Conservation (phyloP, 1,284 basidiomycete genomes). For the Dichomitus squalens region DNA sequence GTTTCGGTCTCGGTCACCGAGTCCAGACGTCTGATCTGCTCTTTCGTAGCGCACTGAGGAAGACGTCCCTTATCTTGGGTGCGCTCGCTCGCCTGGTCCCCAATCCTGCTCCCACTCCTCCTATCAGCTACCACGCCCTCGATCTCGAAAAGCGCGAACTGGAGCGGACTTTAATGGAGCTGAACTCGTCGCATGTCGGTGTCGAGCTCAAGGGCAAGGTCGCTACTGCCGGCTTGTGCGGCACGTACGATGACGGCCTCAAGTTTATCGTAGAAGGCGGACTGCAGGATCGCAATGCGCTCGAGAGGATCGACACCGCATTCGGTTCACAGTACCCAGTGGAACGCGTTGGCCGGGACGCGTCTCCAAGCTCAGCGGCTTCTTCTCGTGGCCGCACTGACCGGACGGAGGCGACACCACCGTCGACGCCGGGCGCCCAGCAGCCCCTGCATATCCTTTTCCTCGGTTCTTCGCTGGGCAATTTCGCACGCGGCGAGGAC, state of each 20-base stretch:
- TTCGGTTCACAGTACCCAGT: conserved; percentile 23
- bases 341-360: conserved; percentile 25
- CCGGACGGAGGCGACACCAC: conserved; percentile 36
- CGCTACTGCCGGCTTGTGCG: conserved; percentile 81
- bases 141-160: conserved; percentile 91
- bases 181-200: conserved; percentile 68
- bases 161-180: conserved; percentile 75
- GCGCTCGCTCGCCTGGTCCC: conserved; percentile 65
- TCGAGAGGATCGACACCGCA: conserved; percentile 18
- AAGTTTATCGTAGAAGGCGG: conserved; percentile 66
- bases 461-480: conserved; percentile 94
- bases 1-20: neutral
- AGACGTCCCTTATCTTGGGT: conserved; percentile 86
- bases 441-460: conserved; percentile 83
- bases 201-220: conserved; percentile 70
- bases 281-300: conserved; percentile 37
- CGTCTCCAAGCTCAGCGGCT: conserved; percentile 39
- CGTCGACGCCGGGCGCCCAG: conserved; percentile 41
- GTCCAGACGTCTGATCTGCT: conserved; percentile 1
- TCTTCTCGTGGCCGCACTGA: conserved; percentile 26
- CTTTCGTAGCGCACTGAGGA: conserved; percentile 72
- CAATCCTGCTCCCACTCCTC: conserved; percentile 38
- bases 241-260: conserved; percentile 86
- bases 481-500: conserved; percentile 81
- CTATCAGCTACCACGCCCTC: conserved; percentile 89